phyloP scores from a whole-genome alignment of 2,329 filamentous ascomycete species.

The Arachnopeziza araneosa region DNA sequence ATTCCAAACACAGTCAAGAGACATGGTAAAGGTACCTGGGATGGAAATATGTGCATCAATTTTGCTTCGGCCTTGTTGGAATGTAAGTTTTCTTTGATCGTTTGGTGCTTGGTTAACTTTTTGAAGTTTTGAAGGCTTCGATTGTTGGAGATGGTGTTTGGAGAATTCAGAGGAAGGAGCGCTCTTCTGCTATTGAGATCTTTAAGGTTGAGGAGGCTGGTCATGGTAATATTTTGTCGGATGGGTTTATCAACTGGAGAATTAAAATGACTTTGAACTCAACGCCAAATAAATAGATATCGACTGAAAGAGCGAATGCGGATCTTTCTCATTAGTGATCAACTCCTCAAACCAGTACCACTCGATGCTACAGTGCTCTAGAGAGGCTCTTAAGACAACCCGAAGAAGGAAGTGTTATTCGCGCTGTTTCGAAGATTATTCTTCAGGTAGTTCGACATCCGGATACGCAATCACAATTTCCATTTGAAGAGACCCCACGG shows the following conservation, averaged over 20 bases:
- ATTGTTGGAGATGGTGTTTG: conserved; percentile 68
- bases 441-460: too few species aligned
- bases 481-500: too few species aligned
- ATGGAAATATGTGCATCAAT: conserved; percentile 90
- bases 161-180: conserved; percentile 65
- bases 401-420: too few species aligned
- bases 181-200: conserved; percentile 63
- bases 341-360: not conserved
- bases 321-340: too few species aligned
- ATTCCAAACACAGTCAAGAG: conserved; percentile 73
- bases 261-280: conserved; percentile 23
- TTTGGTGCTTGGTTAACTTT: conserved; percentile 12
- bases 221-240: conserved; percentile 69
- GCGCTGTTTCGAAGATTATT: too few species aligned
- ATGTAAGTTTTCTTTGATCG: conserved; percentile 47
- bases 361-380: not conserved
- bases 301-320: not conserved
- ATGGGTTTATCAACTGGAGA: conserved; percentile 72
- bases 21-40: conserved; percentile 64
- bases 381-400: too few species aligned
- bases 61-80: conserved; percentile 74
- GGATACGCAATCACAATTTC: too few species aligned
- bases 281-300: not conserved
- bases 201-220: conserved; percentile 68
- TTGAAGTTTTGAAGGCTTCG: conserved; percentile 54